Evolutionary conservation across 495 filamentous ascomycete species (phyloP), one percentile per base, ranked within the genome.

Genomic region (Neurospora sp.): DNA sequence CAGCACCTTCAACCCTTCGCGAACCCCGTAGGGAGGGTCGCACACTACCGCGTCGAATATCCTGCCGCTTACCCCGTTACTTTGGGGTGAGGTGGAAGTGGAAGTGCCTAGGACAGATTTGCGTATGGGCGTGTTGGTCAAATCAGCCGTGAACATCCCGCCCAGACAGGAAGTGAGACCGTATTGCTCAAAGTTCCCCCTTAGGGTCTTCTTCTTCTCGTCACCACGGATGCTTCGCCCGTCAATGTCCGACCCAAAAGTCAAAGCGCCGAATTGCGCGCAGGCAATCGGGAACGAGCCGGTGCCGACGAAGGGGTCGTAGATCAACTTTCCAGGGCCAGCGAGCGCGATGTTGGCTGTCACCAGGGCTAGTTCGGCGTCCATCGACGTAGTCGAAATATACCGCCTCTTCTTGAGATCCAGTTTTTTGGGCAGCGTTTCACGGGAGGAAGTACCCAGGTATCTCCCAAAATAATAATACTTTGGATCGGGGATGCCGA

Each of bases 371-470:
- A 99, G 84, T 79, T 98, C 96, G 0, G 96, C 91, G 80, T 98
- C 96, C 94, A 99, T 98, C 14, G 92, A 93, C 0, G 96, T 99
- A 0, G 94, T 98, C 77, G 91, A 92, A 77, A 99, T 98, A 79
- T 98, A 98, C 54, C 85, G 84, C 8, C 96, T 87, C 81, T 96
- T 97, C 83, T 99, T 99, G 14, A 99, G 85, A 78, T 94, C 93
- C 76, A 96, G 94, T 73, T 88, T 92, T 35, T 87, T 83, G 23
- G 94, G 85, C n/a, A 89, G 79, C 1, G 54, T 66, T 37, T 91
- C 86, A 48, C 94, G 85, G 27, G 85, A 85, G 40, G 92, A 90
- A 14, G 81, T 78, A 1, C 84, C 90, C 14, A 98, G 78, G 69
- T 87, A 88, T 4, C 94, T 88, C 11, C 92, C 92, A 11, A 98